Evolutionary conservation across 2,329 filamentous ascomycete genomes (phyloP).

Genomic region (Acarospora socialis): DNA sequence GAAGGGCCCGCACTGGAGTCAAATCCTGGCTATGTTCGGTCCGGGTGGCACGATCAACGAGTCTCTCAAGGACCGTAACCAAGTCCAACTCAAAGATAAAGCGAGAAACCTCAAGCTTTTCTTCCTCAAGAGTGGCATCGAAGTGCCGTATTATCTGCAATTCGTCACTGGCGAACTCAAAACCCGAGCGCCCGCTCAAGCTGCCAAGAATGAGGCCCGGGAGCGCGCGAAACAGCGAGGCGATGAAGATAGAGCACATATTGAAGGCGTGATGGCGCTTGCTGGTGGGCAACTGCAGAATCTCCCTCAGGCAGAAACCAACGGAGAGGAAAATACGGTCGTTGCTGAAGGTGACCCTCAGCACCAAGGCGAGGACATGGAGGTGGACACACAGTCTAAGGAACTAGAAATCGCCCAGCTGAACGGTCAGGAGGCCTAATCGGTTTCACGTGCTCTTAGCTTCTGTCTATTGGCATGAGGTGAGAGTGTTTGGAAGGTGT

Average conservation of each 20-base stretch:
- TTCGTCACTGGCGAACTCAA: slow-evolving; percentile 83
- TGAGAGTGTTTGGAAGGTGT: too few species aligned
- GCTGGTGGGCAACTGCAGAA: slow-evolving; percentile 20
- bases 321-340: too few species aligned
- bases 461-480: too few species aligned
- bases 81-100: slow-evolving; percentile 88
- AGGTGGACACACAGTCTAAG: too few species aligned
- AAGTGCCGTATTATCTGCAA: slow-evolving; percentile 77
- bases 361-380: too few species aligned
- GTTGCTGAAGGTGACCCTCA: too few species aligned
- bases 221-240: slow-evolving; percentile 31
- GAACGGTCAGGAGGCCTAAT: too few species aligned
- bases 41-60: slow-evolving; percentile 65
- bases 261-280: slow-evolving; percentile 34
- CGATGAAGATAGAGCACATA: slow-evolving; percentile 33
- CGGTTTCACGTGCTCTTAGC: too few species aligned
- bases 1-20: slow-evolving; percentile 84
- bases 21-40: slow-evolving; percentile 75
- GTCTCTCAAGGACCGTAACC: slow-evolving; percentile 73
- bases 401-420: too few species aligned
- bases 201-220: slow-evolving; percentile 35
- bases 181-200: slow-evolving; percentile 58
- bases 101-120: slow-evolving; percentile 80
- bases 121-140: slow-evolving; percentile 80
- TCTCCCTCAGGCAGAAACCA: too few species aligned